Base-by-base conservation (phyloP, 176 grass and related monocot genomes). In the Thinopyrum elongatum region DNA sequence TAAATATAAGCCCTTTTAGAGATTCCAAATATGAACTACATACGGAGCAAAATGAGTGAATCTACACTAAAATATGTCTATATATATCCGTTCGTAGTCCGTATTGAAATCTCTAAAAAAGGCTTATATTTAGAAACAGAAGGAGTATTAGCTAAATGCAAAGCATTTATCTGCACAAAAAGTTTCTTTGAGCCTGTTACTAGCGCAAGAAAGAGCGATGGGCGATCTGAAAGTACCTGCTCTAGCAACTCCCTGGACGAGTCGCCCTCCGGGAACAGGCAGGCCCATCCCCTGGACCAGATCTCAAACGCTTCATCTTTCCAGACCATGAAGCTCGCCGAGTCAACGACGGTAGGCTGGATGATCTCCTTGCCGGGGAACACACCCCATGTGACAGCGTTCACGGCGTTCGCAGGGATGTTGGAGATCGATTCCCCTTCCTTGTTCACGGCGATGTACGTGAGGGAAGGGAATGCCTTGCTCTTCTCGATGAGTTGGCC, bases 301-400 rank as follows among this genome's bases (percentile, higher is more conserved):
- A 94, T 94, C 80, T 92, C 94, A 67, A 97, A 94, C 30, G 92
- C 92, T 83, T 97, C 94, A 0, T 97, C 92, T 85, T 97, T 97
- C 94, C 94, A 97, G 82, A 94, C 88, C 90, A 90, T 83, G 77
- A 97, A 97, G 84, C 94, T 97, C 13, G 83, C 53, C 0, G 84
- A 79, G 73, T 97, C 94, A 7, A 53, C 49, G 15, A 97, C 83
- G 0, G 92, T 94, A 6, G 94, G 94, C 26, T 97, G 94, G 84
- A 94, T 80, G 42, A 97, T 94, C 83, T 97, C 92, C 76, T 92
- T 94, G 42, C 80, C 94, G 28, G 90, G 92, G 86, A 97, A 94
- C 84, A 89, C 92, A 42, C 94, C 92, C 94, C 94, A 97, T 59
- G 94, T 94, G 47, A 94, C 94, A 17, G 94, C 94, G 67, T 94